Base-by-base conservation (phyloP, 2,329 filamentous ascomycete genomes). In the Pseudocercospora eumusae region DNA sequence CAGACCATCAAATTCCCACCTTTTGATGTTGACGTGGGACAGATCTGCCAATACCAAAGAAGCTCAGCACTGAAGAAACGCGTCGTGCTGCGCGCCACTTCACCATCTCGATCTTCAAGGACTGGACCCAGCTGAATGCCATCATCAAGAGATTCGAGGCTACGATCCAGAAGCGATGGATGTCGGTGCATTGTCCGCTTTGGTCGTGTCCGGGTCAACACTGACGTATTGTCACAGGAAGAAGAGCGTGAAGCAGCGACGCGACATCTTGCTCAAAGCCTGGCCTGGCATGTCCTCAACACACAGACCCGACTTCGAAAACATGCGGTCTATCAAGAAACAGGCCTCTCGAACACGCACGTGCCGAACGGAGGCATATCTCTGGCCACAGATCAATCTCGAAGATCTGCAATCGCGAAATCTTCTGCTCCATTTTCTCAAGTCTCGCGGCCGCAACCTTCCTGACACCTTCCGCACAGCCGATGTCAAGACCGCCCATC, bases 351-450 rank as follows among this genome's bases (percentile, higher is more conserved):
- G 68, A 5, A 55, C 61, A 2, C 60, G 62, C 11, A 68, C 66
- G 3, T 66, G 64, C 25, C 55, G 54, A 7, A 63, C 64, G 2
- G 75, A 78, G 5, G 58, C 73, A 8, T 84, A 74, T 62, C 70
- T 83, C 45, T 85, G 79, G 77, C 84, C 84, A 0, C 76, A 81
- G 50, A 80, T 87, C 69, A 88, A 87, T 65, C 75, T 83, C 44
- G 82, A 87, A 59, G 84, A 87, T 66, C 73, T 88, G 0, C 56
- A 68, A 0, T 75, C 79, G 21, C 70, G 77, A 0, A 81, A 79
- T 53, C 62, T 73, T 0, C 67, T 88, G 8, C 75, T 78, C 0
- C 70, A 87, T 6, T 74, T 87, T 20, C 69, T 88, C 10, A 83
- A 85, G 59, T 72, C 83, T 0, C 77, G 85, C 6, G 83, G 77